These are phyloP conservation scores for Hygrophorus russula DNA, from an alignment of 768 basidiomycete genomes.

Conservation along the genomic window DNA sequence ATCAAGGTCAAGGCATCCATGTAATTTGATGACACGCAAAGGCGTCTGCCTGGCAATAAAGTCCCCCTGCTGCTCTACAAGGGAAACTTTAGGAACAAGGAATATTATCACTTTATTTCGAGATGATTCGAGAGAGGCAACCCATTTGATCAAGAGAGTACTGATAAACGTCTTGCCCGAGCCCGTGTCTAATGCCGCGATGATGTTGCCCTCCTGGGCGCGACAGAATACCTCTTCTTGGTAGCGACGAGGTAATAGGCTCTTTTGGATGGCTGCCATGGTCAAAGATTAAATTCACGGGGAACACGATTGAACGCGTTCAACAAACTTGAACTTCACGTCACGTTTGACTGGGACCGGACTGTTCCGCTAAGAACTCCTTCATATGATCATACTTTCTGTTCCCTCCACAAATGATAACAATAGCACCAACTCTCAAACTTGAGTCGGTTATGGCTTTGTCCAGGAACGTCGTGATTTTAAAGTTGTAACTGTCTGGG, in stretches of 20 bases:
- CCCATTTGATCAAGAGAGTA: slow-evolving; percentile 68
- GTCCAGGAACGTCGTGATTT: too few species aligned
- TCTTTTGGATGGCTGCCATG: background rate
- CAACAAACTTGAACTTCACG: too few species aligned
- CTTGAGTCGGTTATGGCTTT: too few species aligned
- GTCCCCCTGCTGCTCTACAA: slow-evolving; percentile 73
- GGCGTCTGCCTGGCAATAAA: slow-evolving; percentile 57
- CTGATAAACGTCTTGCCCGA: slow-evolving; percentile 74
- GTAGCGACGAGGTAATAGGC: slow-evolving; percentile 4
- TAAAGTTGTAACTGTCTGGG: too few species aligned
- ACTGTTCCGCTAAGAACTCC: too few species aligned
- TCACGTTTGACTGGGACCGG: too few species aligned
- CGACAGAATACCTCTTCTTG: slow-evolving; percentile 9
- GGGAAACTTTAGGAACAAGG: slow-evolving; percentile 74
- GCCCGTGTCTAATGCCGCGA: slow-evolving; percentile 69
- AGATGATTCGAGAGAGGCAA: slow-evolving; percentile 38
- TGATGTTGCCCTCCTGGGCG: slow-evolving; percentile 42
- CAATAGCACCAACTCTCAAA: too few species aligned
- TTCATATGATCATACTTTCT: too few species aligned
- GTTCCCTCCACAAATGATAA: too few species aligned
- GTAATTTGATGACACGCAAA: slow-evolving; percentile 54
- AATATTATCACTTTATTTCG: slow-evolving; percentile 60
- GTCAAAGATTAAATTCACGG: too few species aligned
- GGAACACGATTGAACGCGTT: too few species aligned
- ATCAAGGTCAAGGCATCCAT: slow-evolving; percentile 63